A percentile compares a stretch with the other conserved stretches of the same genome.
phyloP scores from a whole-genome alignment of 805 yeast species.

The Teunomyces pallodes region DNA sequence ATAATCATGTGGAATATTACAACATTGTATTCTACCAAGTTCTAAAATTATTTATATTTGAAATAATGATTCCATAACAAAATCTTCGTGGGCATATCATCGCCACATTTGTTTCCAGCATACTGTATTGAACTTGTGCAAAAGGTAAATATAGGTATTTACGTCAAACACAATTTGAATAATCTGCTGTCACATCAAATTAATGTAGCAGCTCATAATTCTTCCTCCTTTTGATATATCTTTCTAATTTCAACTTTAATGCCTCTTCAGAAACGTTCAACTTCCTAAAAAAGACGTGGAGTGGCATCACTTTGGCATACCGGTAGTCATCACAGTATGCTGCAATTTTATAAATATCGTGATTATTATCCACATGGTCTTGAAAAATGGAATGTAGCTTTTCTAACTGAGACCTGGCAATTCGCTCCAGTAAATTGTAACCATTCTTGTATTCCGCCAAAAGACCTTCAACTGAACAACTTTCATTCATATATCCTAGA shows the following conservation, averaged over 20 bases:
- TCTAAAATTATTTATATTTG: too few species aligned
- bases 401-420: not conserved
- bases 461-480: not conserved
- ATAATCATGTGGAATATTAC: too few species aligned
- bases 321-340: conserved; percentile 1
- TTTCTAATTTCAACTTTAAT: not conserved
- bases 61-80: too few species aligned
- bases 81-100: too few species aligned
- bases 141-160: not conserved
- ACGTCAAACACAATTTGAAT: not conserved
- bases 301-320: conserved; percentile 1
- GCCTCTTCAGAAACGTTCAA: not conserved
- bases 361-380: not conserved
- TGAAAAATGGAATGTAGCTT: not conserved
- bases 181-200: not conserved
- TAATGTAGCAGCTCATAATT: not conserved
- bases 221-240: not conserved
- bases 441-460: not conserved
- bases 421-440: not conserved
- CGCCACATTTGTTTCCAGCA: too few species aligned
- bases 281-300: not conserved
- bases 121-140: too few species aligned
- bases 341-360: not conserved
- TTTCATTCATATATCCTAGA: not conserved
- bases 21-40: too few species aligned